phyloP scores from a whole-genome alignment of 2,329 filamentous ascomycete genomes.

The Cladophialophora immunda region DNA sequence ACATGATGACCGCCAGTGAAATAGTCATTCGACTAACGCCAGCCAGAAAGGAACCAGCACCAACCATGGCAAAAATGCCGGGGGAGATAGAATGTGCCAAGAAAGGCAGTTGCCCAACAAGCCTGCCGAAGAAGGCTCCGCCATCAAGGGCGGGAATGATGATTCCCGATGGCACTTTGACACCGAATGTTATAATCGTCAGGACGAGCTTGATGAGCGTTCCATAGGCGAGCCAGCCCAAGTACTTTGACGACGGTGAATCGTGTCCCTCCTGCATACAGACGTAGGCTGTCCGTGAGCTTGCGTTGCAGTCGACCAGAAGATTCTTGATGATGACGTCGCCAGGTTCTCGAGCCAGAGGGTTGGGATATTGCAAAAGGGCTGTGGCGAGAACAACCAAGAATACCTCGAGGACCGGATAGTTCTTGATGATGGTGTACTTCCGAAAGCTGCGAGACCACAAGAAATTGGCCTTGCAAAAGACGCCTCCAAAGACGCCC shows the following conservation, averaged over 20 bases:
- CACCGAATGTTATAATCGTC: constrained; percentile 67
- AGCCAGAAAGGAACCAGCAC: constrained; percentile 66
- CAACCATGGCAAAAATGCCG: constrained; percentile 69
- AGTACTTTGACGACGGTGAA: constrained; percentile 50
- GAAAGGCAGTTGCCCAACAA: constrained; percentile 57
- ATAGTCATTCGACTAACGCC: constrained; percentile 68
- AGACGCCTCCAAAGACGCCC: constrained; percentile 67
- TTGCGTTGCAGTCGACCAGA: constrained; percentile 62
- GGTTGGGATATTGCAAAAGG: constrained; percentile 65
- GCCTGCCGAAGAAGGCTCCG: constrained; percentile 66
- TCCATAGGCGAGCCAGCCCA: constrained; percentile 62
- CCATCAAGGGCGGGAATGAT: constrained; percentile 68
- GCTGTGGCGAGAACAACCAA: constrained; percentile 64
- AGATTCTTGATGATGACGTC: constrained; percentile 66
- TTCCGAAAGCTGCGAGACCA: constrained; percentile 66
- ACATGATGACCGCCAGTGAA: constrained; percentile 68
- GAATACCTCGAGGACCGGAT: constrained; percentile 65
- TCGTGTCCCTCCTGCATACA: constrained; percentile 57
- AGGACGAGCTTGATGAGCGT: constrained; percentile 64
- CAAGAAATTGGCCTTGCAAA: constrained; percentile 66
- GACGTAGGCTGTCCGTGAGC: constrained; percentile 54
- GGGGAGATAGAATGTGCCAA: constrained; percentile 66
- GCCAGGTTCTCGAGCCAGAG: constrained; percentile 63
- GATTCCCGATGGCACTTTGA: constrained; percentile 68
- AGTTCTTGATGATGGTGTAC: constrained; percentile 61